Evolutionary conservation across 345 rosid genomes (phyloP), one percentile per base, ranked within the genome.

Genomic region (Streptanthus diversifolius): DNA sequence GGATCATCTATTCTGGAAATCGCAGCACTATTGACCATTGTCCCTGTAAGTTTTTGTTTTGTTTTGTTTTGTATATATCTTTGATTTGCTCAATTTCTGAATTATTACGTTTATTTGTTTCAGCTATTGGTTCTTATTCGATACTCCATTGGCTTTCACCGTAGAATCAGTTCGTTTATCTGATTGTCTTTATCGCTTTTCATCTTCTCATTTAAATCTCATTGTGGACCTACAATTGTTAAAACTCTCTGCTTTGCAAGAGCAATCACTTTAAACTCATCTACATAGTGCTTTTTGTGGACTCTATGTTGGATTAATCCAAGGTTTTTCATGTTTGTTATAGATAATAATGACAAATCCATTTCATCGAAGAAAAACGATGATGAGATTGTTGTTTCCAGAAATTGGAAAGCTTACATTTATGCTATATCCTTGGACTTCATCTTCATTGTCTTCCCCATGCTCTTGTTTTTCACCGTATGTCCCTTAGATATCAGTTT

Each of bases 1-100:
- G 98, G 97, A 77, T 85, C 97, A 24, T 89, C 97, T 7, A 86
- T 87, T 83, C 78, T 80, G 4, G 88, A 89, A 80, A 82, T 86
- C 68, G 80, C 84, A 24, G 87, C 84, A 17, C 83, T 90, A 25
- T 72, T 85, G 51, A 81, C 90, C n/a, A 74, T 78, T 60, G 83
- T 80, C 25, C 88, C 96, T 18, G 98, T 90, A 75, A 49, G 82
- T 51, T 54, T 15, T 8, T 15, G 1, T 51, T 55, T 33, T 22
- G 35, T 48, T 61, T 48, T 17, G 7, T 6, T 22, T 6, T 1
- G 43, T 40, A 19, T 52, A 12, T 43, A 55, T 60, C 52, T 29
- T 0, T 9, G 0, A 33, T 9, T 10, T 17, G n/a, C 63, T 49
- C 12, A 5, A 5, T 45, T n/a, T 21, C 8, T 39, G 0, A 7